Percentiles rank a stretch among this genome's conserved stretches.
phyloP scores from a whole-genome alignment of 805 yeast genomes.

The Suhomyces canberraensis region DNA sequence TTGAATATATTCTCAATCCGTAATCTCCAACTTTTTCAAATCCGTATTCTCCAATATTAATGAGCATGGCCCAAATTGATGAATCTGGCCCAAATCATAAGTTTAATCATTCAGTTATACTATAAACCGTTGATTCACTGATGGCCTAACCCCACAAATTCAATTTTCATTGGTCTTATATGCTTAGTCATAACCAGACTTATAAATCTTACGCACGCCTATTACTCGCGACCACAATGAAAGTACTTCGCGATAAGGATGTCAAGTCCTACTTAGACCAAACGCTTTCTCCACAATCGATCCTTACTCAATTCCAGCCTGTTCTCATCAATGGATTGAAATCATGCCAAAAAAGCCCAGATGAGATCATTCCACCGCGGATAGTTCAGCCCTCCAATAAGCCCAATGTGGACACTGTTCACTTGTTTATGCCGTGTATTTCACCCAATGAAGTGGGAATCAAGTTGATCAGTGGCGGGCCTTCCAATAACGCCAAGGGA shows the following conservation, averaged over 20 bases:
- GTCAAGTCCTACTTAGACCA: slow-evolving; percentile 26
- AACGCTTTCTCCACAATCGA: slow-evolving; percentile 19
- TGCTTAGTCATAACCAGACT: no score
- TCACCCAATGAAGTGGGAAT: slow-evolving; percentile 52
- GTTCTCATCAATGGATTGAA: slow-evolving; percentile 35
- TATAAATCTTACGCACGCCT: no score
- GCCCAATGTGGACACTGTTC: slow-evolving; percentile 38
- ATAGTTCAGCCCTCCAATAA: slow-evolving; percentile 42
- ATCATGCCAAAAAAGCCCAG: slow-evolving; percentile 41
- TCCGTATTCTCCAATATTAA: no score
- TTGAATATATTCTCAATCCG: no score
- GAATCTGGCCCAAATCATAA: no score
- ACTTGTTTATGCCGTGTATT: slow-evolving; percentile 65
- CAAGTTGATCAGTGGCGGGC: slow-evolving; percentile 58
- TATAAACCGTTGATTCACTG: no score
- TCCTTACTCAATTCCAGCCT: slow-evolving; percentile 32
- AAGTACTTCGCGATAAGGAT: slow-evolving; percentile 28
- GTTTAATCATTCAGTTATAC: no score
- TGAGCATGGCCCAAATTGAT: no score
- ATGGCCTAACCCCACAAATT: no score
- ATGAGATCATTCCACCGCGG: slow-evolving; percentile 50
- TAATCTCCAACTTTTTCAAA: no score
- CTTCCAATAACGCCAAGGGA: slow-evolving; percentile 23
- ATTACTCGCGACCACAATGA: no score
- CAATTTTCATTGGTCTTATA: no score